A percentile compares a stretch with the other conserved stretches of the same genome.
Conservation (phyloP, 2,329 filamentous ascomycete species). For the Fusarium palustre region DNA sequence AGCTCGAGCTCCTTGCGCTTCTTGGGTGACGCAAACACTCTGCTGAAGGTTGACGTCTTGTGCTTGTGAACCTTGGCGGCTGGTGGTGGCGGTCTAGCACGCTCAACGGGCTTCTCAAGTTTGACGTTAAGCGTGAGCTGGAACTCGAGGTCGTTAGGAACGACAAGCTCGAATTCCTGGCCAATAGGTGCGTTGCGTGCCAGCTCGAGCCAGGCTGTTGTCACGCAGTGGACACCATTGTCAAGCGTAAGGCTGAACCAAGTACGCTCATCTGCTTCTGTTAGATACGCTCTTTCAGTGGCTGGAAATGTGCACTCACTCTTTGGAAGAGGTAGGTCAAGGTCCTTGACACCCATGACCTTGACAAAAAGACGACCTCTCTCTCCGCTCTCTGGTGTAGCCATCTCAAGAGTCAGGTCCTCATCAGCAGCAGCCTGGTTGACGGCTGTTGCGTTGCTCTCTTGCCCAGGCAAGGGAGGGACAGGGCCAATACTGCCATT, state of each 20-base stretch:
- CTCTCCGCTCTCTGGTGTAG: slow-evolving; percentile 82
- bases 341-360: slow-evolving; percentile 96
- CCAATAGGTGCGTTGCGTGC: slow-evolving; percentile 93
- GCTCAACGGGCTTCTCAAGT: slow-evolving; percentile 78
- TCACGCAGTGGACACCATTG: slow-evolving; percentile 97
- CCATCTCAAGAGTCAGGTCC: slow-evolving; percentile 67
- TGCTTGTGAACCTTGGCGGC: slow-evolving; percentile 72
- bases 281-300: slow-evolving; percentile 37
- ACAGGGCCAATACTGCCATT: slow-evolving; percentile 67
- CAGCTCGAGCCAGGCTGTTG: slow-evolving; percentile 93
- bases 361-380: slow-evolving; percentile 95
- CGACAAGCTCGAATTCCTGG: slow-evolving; percentile 97
- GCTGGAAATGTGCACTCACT: slow-evolving; percentile 69
- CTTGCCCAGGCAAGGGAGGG: slow-evolving; percentile 88
- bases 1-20: slow-evolving; percentile 96
- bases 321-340: slow-evolving; percentile 89
- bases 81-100: slow-evolving; percentile 67
- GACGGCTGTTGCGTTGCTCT: slow-evolving; percentile 78
- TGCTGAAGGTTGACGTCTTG: slow-evolving; percentile 90
- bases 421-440: slow-evolving; percentile 76
- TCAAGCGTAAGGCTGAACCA: slow-evolving; percentile 98
- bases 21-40: slow-evolving; percentile 93
- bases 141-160: slow-evolving; percentile 98
- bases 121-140: slow-evolving; percentile 97
- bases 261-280: slow-evolving; percentile 78